Evolutionary conservation across 495 filamentous ascomycete genomes (phyloP).

Genomic region (Astrocystis sublimbata): DNA sequence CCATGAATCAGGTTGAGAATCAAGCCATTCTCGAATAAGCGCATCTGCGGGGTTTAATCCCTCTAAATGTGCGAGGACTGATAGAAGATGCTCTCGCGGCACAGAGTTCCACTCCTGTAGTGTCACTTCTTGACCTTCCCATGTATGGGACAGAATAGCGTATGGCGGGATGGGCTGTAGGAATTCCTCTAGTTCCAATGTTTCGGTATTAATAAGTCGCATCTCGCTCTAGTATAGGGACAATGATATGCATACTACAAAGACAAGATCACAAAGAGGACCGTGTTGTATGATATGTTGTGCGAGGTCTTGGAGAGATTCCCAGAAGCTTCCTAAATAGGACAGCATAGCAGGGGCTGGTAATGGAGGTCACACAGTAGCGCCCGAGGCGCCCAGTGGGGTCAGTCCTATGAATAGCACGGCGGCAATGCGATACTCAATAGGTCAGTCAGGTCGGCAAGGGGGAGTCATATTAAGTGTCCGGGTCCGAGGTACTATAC

Average conservation of each 20-base stretch:
- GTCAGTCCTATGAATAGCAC: no score
- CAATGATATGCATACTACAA: not conserved
- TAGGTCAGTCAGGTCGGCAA: no score
- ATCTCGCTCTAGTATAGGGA: not conserved
- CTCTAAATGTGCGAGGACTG: not conserved
- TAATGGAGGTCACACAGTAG: not conserved
- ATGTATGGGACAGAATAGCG: conserved; percentile 15
- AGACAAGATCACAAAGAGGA: not conserved
- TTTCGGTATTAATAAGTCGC: conserved; percentile 10
- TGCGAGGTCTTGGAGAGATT: not conserved
- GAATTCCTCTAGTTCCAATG: conserved; percentile 6
- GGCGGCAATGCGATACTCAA: no score
- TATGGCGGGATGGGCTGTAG: conserved; percentile 2
- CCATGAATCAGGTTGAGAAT: no score
- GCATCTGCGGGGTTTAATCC: not conserved
- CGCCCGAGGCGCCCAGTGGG: no score
- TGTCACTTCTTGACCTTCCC: conserved; percentile 6
- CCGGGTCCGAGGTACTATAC: no score
- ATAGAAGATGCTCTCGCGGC: not conserved
- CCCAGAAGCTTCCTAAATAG: not conserved
- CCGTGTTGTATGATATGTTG: not conserved
- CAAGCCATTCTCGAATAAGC: not conserved
- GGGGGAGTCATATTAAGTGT: no score
- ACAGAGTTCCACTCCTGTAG: conserved; percentile 5
- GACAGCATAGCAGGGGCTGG: not conserved